phyloP scores from a whole-genome alignment of 1,284 basidiomycete species.

The Ceratobasidium sp. region DNA sequence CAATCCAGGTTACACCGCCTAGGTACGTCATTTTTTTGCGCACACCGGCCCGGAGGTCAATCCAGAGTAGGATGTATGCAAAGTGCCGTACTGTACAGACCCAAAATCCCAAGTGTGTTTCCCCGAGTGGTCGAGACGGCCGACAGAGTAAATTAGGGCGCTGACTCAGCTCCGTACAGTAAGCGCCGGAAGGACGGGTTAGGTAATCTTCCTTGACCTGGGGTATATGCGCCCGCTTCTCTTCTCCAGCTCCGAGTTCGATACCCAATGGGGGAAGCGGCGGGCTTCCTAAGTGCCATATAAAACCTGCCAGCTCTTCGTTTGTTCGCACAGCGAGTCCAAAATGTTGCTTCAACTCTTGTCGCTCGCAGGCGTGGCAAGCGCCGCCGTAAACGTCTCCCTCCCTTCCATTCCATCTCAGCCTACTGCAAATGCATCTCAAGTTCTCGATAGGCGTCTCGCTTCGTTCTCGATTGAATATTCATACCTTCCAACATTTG shows the following conservation, averaged over 20 bases:
- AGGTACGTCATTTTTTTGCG: slow-evolving; percentile 17
- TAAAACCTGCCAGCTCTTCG: no score
- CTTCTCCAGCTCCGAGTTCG: slow-evolving; percentile 6
- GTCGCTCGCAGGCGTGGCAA: slow-evolving; percentile 15
- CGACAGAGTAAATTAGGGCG: no score
- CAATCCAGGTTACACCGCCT: no score
- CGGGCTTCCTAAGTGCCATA: no score
- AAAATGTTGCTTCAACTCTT: slow-evolving; percentile 8
- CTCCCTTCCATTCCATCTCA: slow-evolving; percentile 28
- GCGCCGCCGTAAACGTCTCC: slow-evolving; percentile 16
- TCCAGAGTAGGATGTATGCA: slow-evolving; percentile 2
- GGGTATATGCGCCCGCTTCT: slow-evolving; percentile 33
- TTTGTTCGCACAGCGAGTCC: no score
- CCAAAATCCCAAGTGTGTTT: slow-evolving; percentile 18
- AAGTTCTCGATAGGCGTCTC: slow-evolving; percentile 55
- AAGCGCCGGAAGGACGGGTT: no score
- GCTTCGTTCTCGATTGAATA: slow-evolving; percentile 58
- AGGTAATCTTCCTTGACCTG: neutral
- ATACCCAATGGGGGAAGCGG: slow-evolving; percentile 28
- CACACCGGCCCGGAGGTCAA: slow-evolving; percentile 10
- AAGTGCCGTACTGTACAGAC: slow-evolving; percentile 21
- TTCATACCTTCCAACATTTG: slow-evolving; percentile 56
- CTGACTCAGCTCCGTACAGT: no score
- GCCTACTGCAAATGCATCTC: slow-evolving; percentile 51
- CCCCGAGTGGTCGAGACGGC: slow-evolving; percentile 26